Conservation (phyloP, 495 filamentous ascomycete genomes). For the Tuber umbilicatum region DNA sequence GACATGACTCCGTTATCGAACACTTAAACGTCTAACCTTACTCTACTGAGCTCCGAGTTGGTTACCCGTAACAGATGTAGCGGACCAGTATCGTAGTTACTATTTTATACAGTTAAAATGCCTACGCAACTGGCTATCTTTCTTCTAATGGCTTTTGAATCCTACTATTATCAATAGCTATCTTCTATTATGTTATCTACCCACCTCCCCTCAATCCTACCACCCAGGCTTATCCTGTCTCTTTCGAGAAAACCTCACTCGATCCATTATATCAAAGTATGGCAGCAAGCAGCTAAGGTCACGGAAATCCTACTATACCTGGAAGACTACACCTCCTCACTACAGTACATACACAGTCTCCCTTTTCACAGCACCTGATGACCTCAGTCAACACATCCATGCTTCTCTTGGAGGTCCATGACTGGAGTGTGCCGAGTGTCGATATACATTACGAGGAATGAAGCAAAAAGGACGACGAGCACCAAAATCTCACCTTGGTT, state of each 20-base stretch:
- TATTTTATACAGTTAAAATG: conserved; percentile 28
- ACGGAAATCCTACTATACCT: background rate
- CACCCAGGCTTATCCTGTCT: background rate
- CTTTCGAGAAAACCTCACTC: background rate
- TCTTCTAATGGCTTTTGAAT: conserved; percentile 38
- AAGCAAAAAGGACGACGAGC: background rate
- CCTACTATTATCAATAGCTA: conserved; percentile 12
- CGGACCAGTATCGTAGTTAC: conserved; percentile 17
- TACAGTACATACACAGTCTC: background rate
- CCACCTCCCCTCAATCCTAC: background rate
- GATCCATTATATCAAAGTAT: background rate
- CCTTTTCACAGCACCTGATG: background rate
- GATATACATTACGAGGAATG: background rate
- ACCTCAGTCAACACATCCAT: background rate
- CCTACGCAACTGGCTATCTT: conserved; percentile 18
- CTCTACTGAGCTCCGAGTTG: too few species aligned
- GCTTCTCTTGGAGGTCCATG: background rate
- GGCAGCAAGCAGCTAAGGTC: background rate
- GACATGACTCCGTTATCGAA: too few species aligned
- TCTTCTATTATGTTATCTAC: background rate
- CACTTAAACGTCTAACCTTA: too few species aligned
- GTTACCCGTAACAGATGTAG: too few species aligned
- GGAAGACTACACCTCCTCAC: background rate
- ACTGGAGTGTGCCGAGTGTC: background rate
- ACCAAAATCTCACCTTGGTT: background rate